Conservation (phyloP, 305 asterid genomes). For the Fraxinus angustifolia region DNA sequence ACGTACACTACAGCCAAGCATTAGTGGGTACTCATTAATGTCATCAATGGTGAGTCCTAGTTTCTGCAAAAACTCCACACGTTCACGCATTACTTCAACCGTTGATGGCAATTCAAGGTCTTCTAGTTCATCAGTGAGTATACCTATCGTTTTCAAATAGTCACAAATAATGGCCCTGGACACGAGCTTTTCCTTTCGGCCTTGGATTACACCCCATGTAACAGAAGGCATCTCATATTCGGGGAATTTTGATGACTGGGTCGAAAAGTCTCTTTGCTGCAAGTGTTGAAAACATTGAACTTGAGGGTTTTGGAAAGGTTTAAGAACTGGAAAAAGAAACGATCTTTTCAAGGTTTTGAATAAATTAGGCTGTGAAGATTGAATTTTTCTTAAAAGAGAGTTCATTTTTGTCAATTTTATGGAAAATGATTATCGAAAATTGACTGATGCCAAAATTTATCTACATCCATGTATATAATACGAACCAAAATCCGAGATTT, state of each 20-base stretch:
- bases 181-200: constrained; percentile 63
- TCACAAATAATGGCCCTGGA: constrained; percentile 81
- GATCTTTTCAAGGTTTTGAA: constrained; percentile 24
- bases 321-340: constrained; percentile 20
- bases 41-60: constrained; percentile 78
- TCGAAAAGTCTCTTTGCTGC: constrained; percentile 35
- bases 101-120: constrained; percentile 81
- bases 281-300: constrained; percentile 18
- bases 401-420: constrained; percentile 37
- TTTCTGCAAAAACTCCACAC: constrained; percentile 86
- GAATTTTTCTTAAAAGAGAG: constrained; percentile 38
- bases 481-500: no score
- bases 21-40: constrained; percentile 77
- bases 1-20: constrained; percentile 85
- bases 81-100: constrained; percentile 84
- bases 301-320: constrained; percentile 56
- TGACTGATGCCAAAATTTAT: no score
- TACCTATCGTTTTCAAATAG: constrained; percentile 72
- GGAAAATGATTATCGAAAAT: neutral
- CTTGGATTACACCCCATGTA: constrained; percentile 79
- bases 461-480: no score
- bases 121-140: constrained; percentile 77
- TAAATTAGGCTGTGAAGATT: constrained; percentile 29
- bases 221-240: constrained; percentile 91
- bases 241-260: constrained; percentile 54